Conservation (phyloP, 1,284 basidiomycete species). For the Trichosporon faecale region DNA sequence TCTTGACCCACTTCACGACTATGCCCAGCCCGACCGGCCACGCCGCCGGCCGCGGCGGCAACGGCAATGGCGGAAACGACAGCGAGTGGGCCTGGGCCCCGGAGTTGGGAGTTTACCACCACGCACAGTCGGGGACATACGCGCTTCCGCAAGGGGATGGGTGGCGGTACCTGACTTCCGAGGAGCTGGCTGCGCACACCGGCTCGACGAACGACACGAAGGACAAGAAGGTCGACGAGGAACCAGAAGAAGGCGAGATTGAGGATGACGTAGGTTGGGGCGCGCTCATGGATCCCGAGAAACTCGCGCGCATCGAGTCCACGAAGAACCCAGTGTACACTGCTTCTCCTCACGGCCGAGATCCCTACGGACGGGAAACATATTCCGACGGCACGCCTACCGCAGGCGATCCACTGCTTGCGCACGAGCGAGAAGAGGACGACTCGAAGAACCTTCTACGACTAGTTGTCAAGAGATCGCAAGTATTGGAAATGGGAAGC, state of each 20-base stretch:
- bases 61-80: neutral
- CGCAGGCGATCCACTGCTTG: neutral
- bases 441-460: slow-evolving; percentile 37
- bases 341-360: neutral
- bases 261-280: slow-evolving; percentile 50
- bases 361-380: slow-evolving; percentile 14
- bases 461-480: slow-evolving; percentile 39
- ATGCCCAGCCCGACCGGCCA: neutral
- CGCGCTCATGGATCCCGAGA: slow-evolving; percentile 44
- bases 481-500: slow-evolving; percentile 25
- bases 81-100: slow-evolving; percentile 31
- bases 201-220: neutral
- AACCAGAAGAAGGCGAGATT: slow-evolving; percentile 45
- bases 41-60: slow-evolving; percentile 2
- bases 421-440: neutral
- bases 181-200: slow-evolving; percentile 20
- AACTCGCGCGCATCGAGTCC: slow-evolving; percentile 30
- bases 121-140: slow-evolving; percentile 29
- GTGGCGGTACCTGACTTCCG: slow-evolving; percentile 32
- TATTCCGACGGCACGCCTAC: neutral
- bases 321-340: neutral
- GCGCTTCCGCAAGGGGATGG: slow-evolving; percentile 26
- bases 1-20: neutral
- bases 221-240: neutral
- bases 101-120: slow-evolving; percentile 31